Percentiles rank a stretch among this genome's conserved stretches.
Evolutionary conservation across 495 filamentous ascomycete species (phyloP).

Genomic region (Evernia prunastri): DNA sequence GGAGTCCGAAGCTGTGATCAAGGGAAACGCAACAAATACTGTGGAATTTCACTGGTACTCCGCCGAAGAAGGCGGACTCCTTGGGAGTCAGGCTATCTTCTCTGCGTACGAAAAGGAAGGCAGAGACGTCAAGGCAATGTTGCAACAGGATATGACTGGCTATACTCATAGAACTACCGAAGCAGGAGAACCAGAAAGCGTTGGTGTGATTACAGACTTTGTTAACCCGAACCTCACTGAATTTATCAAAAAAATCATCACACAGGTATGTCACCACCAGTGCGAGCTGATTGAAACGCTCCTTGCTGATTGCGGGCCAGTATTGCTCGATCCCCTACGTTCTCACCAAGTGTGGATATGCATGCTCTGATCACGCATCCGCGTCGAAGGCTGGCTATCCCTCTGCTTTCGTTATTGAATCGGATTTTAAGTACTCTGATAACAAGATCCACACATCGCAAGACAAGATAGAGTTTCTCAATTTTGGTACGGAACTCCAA

Average conservation of each 20-base stretch:
- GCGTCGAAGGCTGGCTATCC: slow-evolving; percentile 94
- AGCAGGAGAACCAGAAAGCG: slow-evolving; percentile 74
- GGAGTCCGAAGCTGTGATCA: slow-evolving; percentile 43
- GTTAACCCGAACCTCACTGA: slow-evolving; percentile 75
- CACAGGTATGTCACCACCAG: slow-evolving; percentile 45
- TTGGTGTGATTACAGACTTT: slow-evolving; percentile 91
- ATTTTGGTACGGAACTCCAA: slow-evolving; percentile 47
- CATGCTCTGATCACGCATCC: slow-evolving; percentile 95
- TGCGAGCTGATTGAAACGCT: not conserved
- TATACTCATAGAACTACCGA: slow-evolving; percentile 77
- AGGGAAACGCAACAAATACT: slow-evolving; percentile 61
- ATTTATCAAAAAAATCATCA: slow-evolving; percentile 88
- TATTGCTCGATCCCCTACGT: slow-evolving; percentile 90
- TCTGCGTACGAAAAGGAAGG: slow-evolving; percentile 67
- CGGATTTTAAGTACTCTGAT: slow-evolving; percentile 75
- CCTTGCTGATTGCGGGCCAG: slow-evolving; percentile 28
- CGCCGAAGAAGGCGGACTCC: slow-evolving; percentile 84
- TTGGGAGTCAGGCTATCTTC: slow-evolving; percentile 85
- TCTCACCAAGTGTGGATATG: slow-evolving; percentile 92
- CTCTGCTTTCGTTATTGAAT: slow-evolving; percentile 92
- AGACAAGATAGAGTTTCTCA: slow-evolving; percentile 80
- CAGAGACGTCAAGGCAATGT: slow-evolving; percentile 87
- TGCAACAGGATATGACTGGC: slow-evolving; percentile 99
- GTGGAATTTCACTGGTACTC: slow-evolving; percentile 96
- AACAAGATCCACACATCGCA: slow-evolving; percentile 87